Evolutionary conservation across 1,284 basidiomycete genomes (phyloP).

Genomic region (Neonothopanus nambi): DNA sequence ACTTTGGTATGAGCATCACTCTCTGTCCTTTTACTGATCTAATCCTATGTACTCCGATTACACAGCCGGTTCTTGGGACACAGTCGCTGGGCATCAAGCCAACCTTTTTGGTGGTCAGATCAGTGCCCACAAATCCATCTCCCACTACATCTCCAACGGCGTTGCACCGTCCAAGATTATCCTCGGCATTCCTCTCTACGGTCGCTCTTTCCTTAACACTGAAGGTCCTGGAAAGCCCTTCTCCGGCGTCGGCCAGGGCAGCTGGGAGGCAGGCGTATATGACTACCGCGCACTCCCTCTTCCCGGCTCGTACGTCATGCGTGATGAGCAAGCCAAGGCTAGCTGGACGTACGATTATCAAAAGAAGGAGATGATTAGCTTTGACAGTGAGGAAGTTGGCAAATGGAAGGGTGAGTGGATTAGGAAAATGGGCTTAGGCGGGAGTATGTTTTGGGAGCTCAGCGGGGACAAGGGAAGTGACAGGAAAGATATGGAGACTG

Average conservation of each 20-base stretch:
- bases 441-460: slow-evolving; percentile 87
- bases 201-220: slow-evolving; percentile 88
- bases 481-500: slow-evolving; percentile 71
- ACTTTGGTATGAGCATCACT: slow-evolving; percentile 56
- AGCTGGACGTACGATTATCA: slow-evolving; percentile 75
- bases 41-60: slow-evolving; percentile 9
- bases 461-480: slow-evolving; percentile 67
- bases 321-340: slow-evolving; percentile 59
- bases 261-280: slow-evolving; percentile 81
- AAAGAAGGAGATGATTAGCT: slow-evolving; percentile 78
- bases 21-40: slow-evolving; percentile 15
- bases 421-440: slow-evolving; percentile 64
- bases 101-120: slow-evolving; percentile 74
- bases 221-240: slow-evolving; percentile 80
- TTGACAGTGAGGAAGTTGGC: slow-evolving; percentile 71
- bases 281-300: slow-evolving; percentile 80
- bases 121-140: slow-evolving; percentile 68
- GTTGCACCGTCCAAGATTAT: slow-evolving; percentile 82
- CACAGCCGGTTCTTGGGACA: slow-evolving; percentile 82
- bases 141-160: slow-evolving; percentile 73
- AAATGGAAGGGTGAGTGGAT: slow-evolving; percentile 79
- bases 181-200: slow-evolving; percentile 89
- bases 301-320: slow-evolving; percentile 61
- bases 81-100: slow-evolving; percentile 84
- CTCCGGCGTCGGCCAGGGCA: slow-evolving; percentile 72